Percentiles rank a stretch among this genome's conserved stretches.
phyloP scores from a whole-genome alignment of 164 flowering plant species.

The Taxillus chinensis region DNA sequence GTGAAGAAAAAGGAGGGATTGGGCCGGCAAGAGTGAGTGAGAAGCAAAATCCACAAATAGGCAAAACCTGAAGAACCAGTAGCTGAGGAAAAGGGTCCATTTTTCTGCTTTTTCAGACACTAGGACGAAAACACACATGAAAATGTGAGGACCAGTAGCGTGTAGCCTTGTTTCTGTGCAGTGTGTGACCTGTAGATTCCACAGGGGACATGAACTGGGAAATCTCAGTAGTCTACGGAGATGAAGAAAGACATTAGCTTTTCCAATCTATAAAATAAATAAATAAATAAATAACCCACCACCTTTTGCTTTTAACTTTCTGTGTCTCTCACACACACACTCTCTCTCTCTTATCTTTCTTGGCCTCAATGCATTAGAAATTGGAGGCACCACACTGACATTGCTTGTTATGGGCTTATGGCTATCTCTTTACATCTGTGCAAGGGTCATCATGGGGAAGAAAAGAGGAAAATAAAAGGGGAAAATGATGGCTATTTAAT shows the following conservation, averaged over 20 bases:
- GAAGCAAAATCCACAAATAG: slow-evolving; percentile 13
- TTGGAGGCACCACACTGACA: too few species aligned
- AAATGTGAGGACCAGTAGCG: neutral
- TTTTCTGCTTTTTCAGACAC: neutral
- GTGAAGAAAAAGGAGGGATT: slow-evolving; percentile 15
- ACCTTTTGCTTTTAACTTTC: too few species aligned
- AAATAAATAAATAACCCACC: too few species aligned
- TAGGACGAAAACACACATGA: neutral
- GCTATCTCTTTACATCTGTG: too few species aligned
- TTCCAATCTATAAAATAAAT: too few species aligned
- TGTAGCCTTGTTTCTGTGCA: neutral
- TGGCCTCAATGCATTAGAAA: too few species aligned
- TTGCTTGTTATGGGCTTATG: too few species aligned
- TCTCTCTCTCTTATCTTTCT: too few species aligned
- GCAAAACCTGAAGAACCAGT: slow-evolving; percentile 6
- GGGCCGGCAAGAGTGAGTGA: slow-evolving; percentile 13
- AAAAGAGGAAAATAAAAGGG: too few species aligned
- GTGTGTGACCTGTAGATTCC: neutral
- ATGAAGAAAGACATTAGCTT: neutral
- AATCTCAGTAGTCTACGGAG: neutral
- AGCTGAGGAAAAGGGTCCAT: slow-evolving; percentile 17
- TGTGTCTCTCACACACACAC: too few species aligned
- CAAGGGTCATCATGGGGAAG: too few species aligned
- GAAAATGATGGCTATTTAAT: too few species aligned
- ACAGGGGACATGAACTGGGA: neutral